phyloP scores from a whole-genome alignment of 306 rosid genomes.

The Hippophae tibetana region DNA sequence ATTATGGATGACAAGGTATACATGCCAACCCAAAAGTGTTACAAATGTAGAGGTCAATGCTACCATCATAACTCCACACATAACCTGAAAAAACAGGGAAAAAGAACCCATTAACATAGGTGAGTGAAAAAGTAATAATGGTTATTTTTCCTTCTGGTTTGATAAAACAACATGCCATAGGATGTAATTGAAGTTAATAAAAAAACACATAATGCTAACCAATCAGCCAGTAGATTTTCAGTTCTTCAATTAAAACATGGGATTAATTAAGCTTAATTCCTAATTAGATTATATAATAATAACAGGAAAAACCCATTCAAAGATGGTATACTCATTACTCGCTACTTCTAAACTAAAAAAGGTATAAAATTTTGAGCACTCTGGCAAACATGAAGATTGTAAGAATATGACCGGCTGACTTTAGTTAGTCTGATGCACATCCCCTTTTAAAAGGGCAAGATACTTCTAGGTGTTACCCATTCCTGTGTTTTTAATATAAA shows the following conservation, averaged over 20 bases:
- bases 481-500: too few relatives aligned
- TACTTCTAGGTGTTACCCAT: too few relatives aligned
- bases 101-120: slow-evolving; percentile 4
- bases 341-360: too few relatives aligned
- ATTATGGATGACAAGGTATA: slow-evolving; percentile 65
- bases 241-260: slow-evolving; percentile 1
- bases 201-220: background rate
- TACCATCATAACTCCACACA: slow-evolving; percentile 35
- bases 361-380: too few relatives aligned
- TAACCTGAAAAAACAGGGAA: slow-evolving; percentile 29
- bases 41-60: slow-evolving; percentile 48
- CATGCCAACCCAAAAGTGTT: slow-evolving; percentile 74
- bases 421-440: too few relatives aligned
- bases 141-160: background rate
- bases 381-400: too few relatives aligned
- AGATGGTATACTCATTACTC: too few relatives aligned
- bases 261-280: background rate
- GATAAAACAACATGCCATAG: background rate
- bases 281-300: background rate
- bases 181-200: too few relatives aligned
- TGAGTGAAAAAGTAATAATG: background rate
- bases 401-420: too few relatives aligned
- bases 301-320: too few relatives aligned
- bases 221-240: slow-evolving; percentile 5
- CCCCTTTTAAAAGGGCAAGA: too few relatives aligned